Evolutionary conservation across 2,329 filamentous ascomycete species (phyloP), one percentile per base, ranked within the genome.

Genomic region (Dryadomyces sulphureus): DNA sequence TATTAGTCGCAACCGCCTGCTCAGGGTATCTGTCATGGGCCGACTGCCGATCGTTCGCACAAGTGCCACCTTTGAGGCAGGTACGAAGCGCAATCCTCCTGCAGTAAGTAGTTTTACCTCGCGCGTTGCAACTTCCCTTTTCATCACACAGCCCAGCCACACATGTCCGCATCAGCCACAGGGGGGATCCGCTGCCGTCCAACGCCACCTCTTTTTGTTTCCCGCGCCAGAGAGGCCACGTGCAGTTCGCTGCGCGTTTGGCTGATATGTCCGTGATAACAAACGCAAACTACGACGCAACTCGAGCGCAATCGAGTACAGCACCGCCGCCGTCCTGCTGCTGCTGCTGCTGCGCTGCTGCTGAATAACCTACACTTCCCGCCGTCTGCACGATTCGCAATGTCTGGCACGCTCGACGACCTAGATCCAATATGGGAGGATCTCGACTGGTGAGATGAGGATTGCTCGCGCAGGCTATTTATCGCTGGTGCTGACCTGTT

Each of bases 371-470:
- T 16, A 14, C 24, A 14, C 21, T 35, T 22, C 40, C 42, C n/a
- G 14, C 25, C 38, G 25, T 24, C 19, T 46, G 40, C 45, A 49
- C 50, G 47, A 66, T 65, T 25, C 48, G 41, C 39, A 47, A 50
- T 52, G 49, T 38, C 49, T 60, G 59, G 59, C 43, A 63, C 62
- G 49, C 54, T 63, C 55, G 67, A 73, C 60, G 68, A 70, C 45
- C 55, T 68, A 47, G 77, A 79, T 66, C 72, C 72, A 68, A 67
- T 78, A 70, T 87, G 82, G 82, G 78, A 85, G 58, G 73, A 85
- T 61, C 71, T 84, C 57, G 77, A 86, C 65, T 82, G 80, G 82
- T 86, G 73, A 24, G 34, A 47, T 30, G 7, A n/a, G n/a, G n/a
- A n/a, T n/a, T n/a, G 7, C 7, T 30, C 14, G 27, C 27, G 7